Base-by-base conservation (phyloP, 1,139 yeast genomes). In the Candida tetrigidarum region DNA sequence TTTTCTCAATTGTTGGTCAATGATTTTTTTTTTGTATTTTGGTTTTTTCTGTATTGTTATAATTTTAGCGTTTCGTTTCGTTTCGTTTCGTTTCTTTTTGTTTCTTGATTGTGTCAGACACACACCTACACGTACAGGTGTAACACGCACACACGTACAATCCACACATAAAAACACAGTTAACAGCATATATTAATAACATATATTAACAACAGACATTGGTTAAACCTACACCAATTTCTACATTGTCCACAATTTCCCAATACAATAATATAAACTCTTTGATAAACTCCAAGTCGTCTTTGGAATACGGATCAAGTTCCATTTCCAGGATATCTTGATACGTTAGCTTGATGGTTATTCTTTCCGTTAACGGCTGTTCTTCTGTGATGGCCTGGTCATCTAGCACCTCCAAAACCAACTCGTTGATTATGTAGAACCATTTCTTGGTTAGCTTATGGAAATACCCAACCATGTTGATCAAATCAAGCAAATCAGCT, bases 241-340 rank as follows among this genome's bases (percentile, higher is more conserved):
- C 67, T 7, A 70, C 74, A 16, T 54, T 55, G 9, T 57, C 64
- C 10, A 69, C 72, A 30, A 52, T 47, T 2, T 56, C 51, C 81
- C 84, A 84, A 79, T 86, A 84, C n/a, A 68, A 55, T 37, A 70
- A 58, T 2, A 81, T 76, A 51, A 87, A 71, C 27, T 76, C 74
- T 42, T 70, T 62, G 14, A 85, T 69, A 59, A 87, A 86, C 26
- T 71, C 72, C 33, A 78, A 60, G 60, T 87, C 95, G 25, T 74
- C 73, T 8, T 62, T 52, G 15, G 84, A 76, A 56, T 84, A 80
- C 2, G 93, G 91, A 60, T 87, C 93, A 44, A 87, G 68, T 28
- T 90, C 95, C 85, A 86, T 80, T 45, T 84, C 88, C 14, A 74
- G 65, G 44, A 87, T 60, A 58, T 86, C 93, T 53, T 78, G 76